Evolutionary conservation across 2,329 filamentous ascomycete genomes (phyloP).

Genomic region (Ceratocystis variospora): DNA sequence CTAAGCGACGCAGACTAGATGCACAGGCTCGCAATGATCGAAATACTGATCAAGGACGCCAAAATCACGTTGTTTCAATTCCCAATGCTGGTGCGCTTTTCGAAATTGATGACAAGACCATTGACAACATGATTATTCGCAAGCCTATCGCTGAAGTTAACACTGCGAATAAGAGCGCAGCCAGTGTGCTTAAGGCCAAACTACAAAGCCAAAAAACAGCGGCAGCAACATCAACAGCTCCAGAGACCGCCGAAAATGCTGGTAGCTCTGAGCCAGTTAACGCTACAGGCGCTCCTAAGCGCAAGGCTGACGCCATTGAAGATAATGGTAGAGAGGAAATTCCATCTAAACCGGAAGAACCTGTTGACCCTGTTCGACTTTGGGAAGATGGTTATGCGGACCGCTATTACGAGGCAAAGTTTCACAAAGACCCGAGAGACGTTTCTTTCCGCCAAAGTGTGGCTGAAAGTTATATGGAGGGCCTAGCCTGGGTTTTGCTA

Average conservation of each 20-base stretch:
- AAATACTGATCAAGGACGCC: conserved; percentile 15
- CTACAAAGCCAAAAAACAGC: conserved; percentile 38
- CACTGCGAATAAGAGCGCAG: conserved; percentile 84
- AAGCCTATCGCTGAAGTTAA: conserved; percentile 58
- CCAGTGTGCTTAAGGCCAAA: conserved; percentile 71
- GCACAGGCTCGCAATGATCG: conserved; percentile 33
- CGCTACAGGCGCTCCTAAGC: conserved; percentile 40
- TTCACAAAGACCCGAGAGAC: conserved; percentile 68
- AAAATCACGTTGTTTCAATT: conserved; percentile 18
- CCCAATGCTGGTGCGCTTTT: conserved; percentile 17
- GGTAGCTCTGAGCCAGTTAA: neutral
- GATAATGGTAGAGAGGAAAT: conserved; percentile 38
- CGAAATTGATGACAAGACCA: conserved; percentile 31
- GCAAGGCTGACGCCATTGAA: conserved; percentile 61
- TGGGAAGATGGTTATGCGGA: conserved; percentile 96
- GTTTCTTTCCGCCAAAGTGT: conserved; percentile 79
- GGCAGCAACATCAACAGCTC: no score
- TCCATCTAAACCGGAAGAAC: conserved; percentile 45
- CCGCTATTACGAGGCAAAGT: conserved; percentile 95
- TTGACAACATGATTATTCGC: conserved; percentile 75
- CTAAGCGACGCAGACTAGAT: conserved; percentile 64
- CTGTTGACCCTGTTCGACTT: conserved; percentile 68
- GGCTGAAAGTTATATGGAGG: conserved; percentile 82
- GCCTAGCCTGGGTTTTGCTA: conserved; percentile 82
- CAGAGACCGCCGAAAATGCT: neutral